phyloP scores from a whole-genome alignment of 495 filamentous ascomycete species.

The Massariosphaeria phaeospora region DNA sequence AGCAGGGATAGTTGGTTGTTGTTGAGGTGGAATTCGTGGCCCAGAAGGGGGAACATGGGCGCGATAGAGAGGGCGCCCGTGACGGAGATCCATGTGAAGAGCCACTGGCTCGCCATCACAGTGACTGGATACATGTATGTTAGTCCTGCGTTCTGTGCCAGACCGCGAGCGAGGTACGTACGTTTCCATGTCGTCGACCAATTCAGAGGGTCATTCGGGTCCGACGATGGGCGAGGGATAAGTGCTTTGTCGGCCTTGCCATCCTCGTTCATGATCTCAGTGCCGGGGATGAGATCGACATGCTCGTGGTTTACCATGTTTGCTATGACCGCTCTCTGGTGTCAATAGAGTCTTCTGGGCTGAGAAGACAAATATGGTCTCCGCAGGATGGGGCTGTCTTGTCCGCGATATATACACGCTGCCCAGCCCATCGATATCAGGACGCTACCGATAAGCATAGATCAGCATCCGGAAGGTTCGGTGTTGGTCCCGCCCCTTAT shows the following conservation, averaged over 20 bases:
- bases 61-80: conserved; percentile 47
- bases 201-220: conserved; percentile 62
- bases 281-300: conserved; percentile 53
- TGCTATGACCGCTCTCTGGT: neutral
- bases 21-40: conserved; percentile 51
- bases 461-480: too few species aligned
- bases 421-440: too few species aligned
- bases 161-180: conserved; percentile 50
- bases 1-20: conserved; percentile 50
- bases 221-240: conserved; percentile 56
- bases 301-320: conserved; percentile 19
- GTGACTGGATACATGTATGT: conserved; percentile 50
- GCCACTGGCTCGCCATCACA: conserved; percentile 38
- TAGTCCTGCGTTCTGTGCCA: conserved; percentile 48
- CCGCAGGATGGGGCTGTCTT: neutral
- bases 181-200: conserved; percentile 57
- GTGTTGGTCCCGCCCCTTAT: neutral
- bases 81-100: conserved; percentile 52
- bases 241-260: conserved; percentile 50
- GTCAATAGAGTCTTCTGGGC: neutral
- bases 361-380: neutral
- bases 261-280: conserved; percentile 56
- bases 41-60: conserved; percentile 54
- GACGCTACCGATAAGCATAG: too few species aligned
- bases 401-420: too few species aligned